These are phyloP conservation scores for Collybia nuda DNA, from an alignment of 768 basidiomycete genomes.

Conservation along the genomic window DNA sequence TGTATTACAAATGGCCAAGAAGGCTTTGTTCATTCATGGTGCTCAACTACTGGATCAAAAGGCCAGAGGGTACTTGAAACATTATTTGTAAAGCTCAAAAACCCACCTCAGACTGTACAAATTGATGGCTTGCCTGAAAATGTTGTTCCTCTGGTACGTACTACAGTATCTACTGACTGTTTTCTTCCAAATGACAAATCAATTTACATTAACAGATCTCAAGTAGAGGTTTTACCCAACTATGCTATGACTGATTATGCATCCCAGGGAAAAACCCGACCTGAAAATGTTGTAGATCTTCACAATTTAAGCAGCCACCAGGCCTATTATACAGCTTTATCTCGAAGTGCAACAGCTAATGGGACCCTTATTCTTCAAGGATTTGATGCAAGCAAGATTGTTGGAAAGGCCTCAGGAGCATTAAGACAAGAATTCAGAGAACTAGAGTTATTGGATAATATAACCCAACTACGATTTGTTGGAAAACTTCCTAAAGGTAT, in stretches of 20 bases:
- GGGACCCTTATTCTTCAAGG: slow-evolving; percentile 11
- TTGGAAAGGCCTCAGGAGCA: slow-evolving; percentile 6
- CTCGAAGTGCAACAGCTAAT: slow-evolving; percentile 17
- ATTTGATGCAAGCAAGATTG: slow-evolving; percentile 10
- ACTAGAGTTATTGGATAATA: slow-evolving; percentile 14
- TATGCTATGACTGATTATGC: slow-evolving; percentile 34
- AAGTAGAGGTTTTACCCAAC: slow-evolving; percentile 5
- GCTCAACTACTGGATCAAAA: not conserved
- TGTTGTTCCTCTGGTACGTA: slow-evolving; percentile 12
- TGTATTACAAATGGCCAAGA: not conserved
- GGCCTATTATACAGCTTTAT: slow-evolving; percentile 28
- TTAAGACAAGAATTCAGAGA: slow-evolving; percentile 14
- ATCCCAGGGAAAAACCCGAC: not conserved
- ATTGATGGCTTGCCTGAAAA: slow-evolving; percentile 25
- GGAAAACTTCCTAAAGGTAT: not conserved
- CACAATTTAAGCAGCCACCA: slow-evolving; percentile 14
- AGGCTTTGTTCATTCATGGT: slow-evolving; percentile 16
- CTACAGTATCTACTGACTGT: slow-evolving; percentile 13
- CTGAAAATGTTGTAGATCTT: not conserved
- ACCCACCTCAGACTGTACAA: slow-evolving; percentile 19
- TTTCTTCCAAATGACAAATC: slow-evolving; percentile 20
- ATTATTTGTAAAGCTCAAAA: slow-evolving; percentile 24
- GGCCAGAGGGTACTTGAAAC: slow-evolving; percentile 19
- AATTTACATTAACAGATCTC: slow-evolving; percentile 13
- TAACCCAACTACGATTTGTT: slow-evolving; percentile 5